Evolutionary conservation across 2,329 filamentous ascomycete genomes (phyloP).

Genomic region (Aspergillus quadricinctus): DNA sequence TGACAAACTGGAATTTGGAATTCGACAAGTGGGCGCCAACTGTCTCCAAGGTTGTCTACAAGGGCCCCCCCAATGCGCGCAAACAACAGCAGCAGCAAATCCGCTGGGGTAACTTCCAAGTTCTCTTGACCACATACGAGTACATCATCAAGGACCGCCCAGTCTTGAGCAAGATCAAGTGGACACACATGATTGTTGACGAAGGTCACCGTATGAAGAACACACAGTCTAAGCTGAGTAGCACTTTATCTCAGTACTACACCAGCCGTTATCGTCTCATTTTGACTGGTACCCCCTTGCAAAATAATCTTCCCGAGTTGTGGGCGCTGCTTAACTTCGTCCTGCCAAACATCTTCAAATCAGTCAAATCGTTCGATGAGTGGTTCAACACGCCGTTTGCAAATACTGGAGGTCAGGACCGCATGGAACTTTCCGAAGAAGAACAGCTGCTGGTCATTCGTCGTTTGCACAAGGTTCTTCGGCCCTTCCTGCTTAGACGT

Average conservation of each 20-base stretch:
- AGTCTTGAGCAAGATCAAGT: slow-evolving; percentile 95
- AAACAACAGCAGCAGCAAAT: slow-evolving; percentile 93
- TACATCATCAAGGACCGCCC: slow-evolving; percentile 99
- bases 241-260: slow-evolving; percentile 93
- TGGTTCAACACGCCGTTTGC: slow-evolving; percentile 99
- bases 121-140: slow-evolving; percentile 94
- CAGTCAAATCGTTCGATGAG: slow-evolving; percentile 96
- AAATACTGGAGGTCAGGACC: slow-evolving; percentile 95
- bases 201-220: slow-evolving; percentile 99
- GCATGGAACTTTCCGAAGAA: slow-evolving; percentile 99
- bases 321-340: slow-evolving; percentile 99
- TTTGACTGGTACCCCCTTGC: slow-evolving; percentile 91
- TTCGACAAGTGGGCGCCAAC: slow-evolving; percentile 98
- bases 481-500: slow-evolving; percentile 95
- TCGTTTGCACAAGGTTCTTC: slow-evolving; percentile 93
- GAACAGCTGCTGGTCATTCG: slow-evolving; percentile 97
- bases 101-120: slow-evolving; percentile 91
- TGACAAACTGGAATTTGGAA: slow-evolving; percentile 98
- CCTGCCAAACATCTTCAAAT: slow-evolving; percentile 97
- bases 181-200: slow-evolving; percentile 99
- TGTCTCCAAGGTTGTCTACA: slow-evolving; percentile 86
- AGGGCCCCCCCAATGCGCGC: slow-evolving; percentile 81
- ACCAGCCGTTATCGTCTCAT: slow-evolving; percentile 92
- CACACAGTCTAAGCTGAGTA: slow-evolving; percentile 89
- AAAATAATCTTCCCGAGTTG: slow-evolving; percentile 93